phyloP scores from a whole-genome alignment of 805 yeast genomes.

The Sugiyamaella mastotermitis region DNA sequence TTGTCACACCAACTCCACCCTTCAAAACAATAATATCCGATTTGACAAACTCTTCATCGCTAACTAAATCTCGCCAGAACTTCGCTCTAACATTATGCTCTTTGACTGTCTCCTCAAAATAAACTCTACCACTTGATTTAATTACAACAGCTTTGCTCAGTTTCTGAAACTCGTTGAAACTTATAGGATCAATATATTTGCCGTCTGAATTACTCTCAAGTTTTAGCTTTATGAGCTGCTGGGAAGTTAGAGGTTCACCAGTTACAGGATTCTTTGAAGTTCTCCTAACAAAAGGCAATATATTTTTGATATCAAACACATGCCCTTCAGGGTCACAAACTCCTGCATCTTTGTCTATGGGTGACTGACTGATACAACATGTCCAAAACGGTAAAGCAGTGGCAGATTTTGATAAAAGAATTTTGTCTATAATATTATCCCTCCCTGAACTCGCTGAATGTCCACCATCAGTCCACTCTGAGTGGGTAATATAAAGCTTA shows the following conservation, averaged over 20 bases:
- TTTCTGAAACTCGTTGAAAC: constrained; percentile 26
- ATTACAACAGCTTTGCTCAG: constrained; percentile 26
- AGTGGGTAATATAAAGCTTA: constrained; percentile 31
- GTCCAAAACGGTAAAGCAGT: constrained; percentile 28
- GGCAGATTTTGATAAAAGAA: constrained; percentile 5
- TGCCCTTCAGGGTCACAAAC: constrained; percentile 27
- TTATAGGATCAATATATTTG: constrained; percentile 30
- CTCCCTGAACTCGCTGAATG: constrained; percentile 27
- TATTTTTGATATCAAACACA: constrained; percentile 28
- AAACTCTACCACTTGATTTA: constrained; percentile 28
- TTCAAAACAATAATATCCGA: constrained; percentile 22
- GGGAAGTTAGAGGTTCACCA: constrained; percentile 20
- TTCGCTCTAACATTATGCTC: constrained; percentile 25
- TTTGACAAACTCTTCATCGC: constrained; percentile 25
- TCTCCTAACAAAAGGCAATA: constrained; percentile 25
- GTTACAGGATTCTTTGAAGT: constrained; percentile 27
- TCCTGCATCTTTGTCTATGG: constrained; percentile 23
- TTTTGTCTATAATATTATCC: constrained; percentile 4
- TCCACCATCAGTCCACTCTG: constrained; percentile 29
- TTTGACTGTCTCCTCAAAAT: constrained; percentile 25
- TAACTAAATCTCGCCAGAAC: constrained; percentile 28
- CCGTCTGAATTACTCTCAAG: constrained; percentile 24
- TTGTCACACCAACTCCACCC: constrained; percentile 18
- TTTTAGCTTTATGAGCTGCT: constrained; percentile 22
- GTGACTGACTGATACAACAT: constrained; percentile 29